A percentile compares a stretch with the other conserved stretches of the same genome.
phyloP scores from a whole-genome alignment of 208 protist species.

The Novymonas esmeraldas region DNA sequence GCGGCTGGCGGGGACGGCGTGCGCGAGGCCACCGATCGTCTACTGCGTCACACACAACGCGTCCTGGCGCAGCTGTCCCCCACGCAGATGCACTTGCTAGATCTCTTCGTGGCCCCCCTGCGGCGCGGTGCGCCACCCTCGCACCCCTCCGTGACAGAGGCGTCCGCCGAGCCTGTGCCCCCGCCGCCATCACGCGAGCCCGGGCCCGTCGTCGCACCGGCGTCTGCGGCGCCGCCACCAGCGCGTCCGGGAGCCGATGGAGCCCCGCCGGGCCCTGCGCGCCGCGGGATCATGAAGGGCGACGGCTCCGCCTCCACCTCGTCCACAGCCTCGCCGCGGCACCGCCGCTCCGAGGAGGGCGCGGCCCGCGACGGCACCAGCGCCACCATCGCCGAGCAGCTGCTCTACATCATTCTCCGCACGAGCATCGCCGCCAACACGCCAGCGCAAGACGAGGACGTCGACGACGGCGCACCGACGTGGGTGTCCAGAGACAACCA shows the following conservation, averaged over 20 bases:
- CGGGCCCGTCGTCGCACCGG: too few species aligned
- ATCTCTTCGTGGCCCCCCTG: constrained; percentile 21
- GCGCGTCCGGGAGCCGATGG: too few species aligned
- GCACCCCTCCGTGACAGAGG: neutral
- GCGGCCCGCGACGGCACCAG: neutral
- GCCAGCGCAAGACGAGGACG: neutral
- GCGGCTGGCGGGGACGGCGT: constrained; percentile 13
- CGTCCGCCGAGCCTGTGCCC: too few species aligned
- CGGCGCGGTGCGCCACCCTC: neutral
- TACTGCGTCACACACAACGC: constrained; percentile 24
- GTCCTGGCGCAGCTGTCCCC: constrained; percentile 25
- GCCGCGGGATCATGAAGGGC: constrained; percentile 10
- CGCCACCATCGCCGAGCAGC: constrained; percentile 46
- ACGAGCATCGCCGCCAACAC: constrained; percentile 62
- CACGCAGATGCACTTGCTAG: constrained; percentile 28
- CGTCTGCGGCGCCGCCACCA: too few species aligned
- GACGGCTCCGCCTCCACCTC: neutral
- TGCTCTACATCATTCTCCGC: constrained; percentile 84
- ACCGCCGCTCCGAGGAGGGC: neutral
- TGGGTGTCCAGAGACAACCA: neutral
- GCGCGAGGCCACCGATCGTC: neutral
- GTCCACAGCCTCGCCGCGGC: neutral
- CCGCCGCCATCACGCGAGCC: too few species aligned
- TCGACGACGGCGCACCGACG: neutral
- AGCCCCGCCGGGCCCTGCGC: neutral